Evolutionary conservation across 2,329 filamentous ascomycete species (phyloP).

Genomic region (Epichloe glyceriae): DNA sequence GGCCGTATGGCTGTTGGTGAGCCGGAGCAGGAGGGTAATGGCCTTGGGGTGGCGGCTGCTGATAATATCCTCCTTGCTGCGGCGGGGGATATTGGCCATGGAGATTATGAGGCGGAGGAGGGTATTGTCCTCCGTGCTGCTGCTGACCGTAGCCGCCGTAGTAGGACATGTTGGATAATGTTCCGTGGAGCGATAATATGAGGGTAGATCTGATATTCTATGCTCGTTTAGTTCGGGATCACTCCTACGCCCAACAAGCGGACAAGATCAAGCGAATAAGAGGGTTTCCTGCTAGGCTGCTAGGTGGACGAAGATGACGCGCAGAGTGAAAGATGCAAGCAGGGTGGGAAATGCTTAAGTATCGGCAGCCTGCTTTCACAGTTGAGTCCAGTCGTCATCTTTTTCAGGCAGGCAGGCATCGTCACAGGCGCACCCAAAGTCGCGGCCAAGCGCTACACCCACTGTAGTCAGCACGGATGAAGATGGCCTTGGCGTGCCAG

Average conservation of each 20-base stretch:
- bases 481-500: too few relatives aligned
- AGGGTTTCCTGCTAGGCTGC: neutral
- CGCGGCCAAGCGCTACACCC: too few relatives aligned
- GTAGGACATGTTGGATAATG: slow-evolving; percentile 20
- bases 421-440: too few relatives aligned
- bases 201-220: neutral
- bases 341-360: neutral
- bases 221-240: neutral
- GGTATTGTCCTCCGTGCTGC: slow-evolving; percentile 10
- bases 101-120: slow-evolving; percentile 10
- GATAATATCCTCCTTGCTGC: slow-evolving; percentile 17
- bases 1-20: slow-evolving; percentile 12
- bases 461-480: too few relatives aligned
- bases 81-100: slow-evolving; percentile 23
- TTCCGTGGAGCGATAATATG: neutral
- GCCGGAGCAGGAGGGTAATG: slow-evolving; percentile 3
- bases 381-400: too few relatives aligned
- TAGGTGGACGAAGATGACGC: neutral
- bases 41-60: slow-evolving; percentile 13
- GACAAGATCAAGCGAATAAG: neutral
- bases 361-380: neutral
- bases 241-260: neutral
- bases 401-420: too few relatives aligned
- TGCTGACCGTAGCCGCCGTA: slow-evolving; percentile 15
- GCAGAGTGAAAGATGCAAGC: neutral